Conservation (phyloP, 1,284 basidiomycete species). For the Ustilago bromivora region DNA sequence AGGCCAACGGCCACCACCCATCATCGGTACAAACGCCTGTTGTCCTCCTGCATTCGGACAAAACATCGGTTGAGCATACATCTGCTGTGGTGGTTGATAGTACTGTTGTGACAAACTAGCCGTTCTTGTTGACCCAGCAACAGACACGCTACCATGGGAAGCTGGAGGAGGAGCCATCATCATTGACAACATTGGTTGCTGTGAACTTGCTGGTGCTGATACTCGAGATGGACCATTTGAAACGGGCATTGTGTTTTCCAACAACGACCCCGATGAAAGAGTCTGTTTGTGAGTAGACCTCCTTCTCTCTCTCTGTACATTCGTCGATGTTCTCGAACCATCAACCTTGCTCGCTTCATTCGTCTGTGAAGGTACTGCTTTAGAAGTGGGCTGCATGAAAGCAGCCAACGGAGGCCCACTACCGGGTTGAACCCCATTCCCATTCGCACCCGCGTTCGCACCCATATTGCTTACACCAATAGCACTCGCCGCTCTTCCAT, state of each 20-base stretch:
- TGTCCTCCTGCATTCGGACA: slow-evolving; percentile 9
- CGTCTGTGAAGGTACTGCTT: slow-evolving; percentile 1
- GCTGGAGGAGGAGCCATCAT: slow-evolving; percentile 50
- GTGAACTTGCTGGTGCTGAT: background rate
- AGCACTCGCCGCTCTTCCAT: slow-evolving; percentile 37
- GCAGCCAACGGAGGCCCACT: slow-evolving; percentile 36
- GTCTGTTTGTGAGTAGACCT: slow-evolving; percentile 17
- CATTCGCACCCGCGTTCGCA: slow-evolving; percentile 29
- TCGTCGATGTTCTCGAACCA: background rate
- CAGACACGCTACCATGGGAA: background rate
- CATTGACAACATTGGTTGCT: slow-evolving; percentile 50
- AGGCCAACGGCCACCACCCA: slow-evolving; percentile 4
- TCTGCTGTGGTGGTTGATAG: slow-evolving; percentile 6
- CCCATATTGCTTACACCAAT: slow-evolving; percentile 18
- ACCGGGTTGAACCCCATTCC: slow-evolving; percentile 11
- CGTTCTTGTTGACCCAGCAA: background rate
- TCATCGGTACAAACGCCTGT: slow-evolving; percentile 6
- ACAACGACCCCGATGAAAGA: slow-evolving; percentile 12
- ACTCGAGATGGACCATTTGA: background rate
- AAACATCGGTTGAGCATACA: slow-evolving; percentile 15
- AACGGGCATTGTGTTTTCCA: slow-evolving; percentile 6
- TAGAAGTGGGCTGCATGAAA: slow-evolving; percentile 39
- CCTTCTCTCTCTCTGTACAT: background rate
- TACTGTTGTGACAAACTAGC: slow-evolving; percentile 15
- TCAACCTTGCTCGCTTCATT: background rate